These are phyloP conservation scores for Botrytis byssoidea DNA, from an alignment of 2,329 filamentous ascomycete species.

Conservation along the genomic window DNA sequence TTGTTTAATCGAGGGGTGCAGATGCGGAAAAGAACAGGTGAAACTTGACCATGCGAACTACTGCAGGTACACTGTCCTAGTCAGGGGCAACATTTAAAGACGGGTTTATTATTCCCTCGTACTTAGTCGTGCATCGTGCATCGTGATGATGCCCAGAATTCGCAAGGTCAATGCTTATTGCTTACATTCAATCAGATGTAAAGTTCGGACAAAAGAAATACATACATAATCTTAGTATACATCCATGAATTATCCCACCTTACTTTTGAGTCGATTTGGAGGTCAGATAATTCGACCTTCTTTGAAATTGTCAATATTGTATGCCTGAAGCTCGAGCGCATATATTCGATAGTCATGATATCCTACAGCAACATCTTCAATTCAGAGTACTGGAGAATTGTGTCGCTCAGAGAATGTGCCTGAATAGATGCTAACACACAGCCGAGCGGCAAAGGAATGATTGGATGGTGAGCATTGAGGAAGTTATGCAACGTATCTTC, in stretches of 20 bases:
- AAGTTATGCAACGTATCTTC: conserved; percentile 6
- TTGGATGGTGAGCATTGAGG: neutral
- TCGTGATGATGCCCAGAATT: conserved; percentile 10
- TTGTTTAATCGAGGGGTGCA: conserved; percentile 13
- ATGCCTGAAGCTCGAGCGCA: neutral
- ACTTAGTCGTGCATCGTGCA: conserved; percentile 11
- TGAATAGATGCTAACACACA: conserved; percentile 1
- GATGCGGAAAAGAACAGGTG: conserved; percentile 11
- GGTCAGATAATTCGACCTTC: neutral
- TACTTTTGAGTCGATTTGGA: neutral
- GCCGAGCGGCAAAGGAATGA: conserved; percentile 14
- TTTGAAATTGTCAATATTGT: neutral
- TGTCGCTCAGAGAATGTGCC: neutral
- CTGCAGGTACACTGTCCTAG: conserved; percentile 17
- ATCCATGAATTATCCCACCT: neutral
- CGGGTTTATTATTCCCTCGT: neutral
- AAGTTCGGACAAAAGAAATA: neutral
- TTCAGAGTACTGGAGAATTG: neutral
- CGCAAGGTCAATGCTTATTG: conserved; percentile 17
- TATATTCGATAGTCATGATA: neutral
- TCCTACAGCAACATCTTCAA: neutral
- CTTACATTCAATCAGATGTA: conserved; percentile 5
- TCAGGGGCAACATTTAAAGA: conserved; percentile 10
- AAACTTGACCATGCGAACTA: conserved; percentile 17
- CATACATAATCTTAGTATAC: neutral